Conservation (phyloP, 2,329 filamentous ascomycete species). For the Stemphylium vesicarium region DNA sequence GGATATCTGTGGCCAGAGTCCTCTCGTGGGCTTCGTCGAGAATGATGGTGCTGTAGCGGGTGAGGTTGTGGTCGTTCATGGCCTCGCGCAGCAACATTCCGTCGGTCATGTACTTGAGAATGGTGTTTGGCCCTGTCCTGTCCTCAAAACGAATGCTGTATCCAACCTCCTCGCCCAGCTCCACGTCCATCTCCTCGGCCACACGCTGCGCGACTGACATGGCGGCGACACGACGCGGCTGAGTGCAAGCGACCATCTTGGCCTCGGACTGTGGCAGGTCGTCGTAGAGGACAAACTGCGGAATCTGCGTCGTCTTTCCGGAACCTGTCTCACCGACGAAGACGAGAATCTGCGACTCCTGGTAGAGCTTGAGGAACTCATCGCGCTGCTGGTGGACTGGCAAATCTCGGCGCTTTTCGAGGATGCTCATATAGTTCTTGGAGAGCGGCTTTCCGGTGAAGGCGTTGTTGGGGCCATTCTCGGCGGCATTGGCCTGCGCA, state of each 20-base stretch:
- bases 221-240: conserved; percentile 94
- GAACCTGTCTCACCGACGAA: conserved; percentile 99
- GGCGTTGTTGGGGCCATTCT: conserved; percentile 82
- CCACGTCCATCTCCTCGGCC: conserved; percentile 90
- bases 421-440: conserved; percentile 85
- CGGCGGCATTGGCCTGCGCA: conserved; percentile 71
- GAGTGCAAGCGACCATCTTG: conserved; percentile 96
- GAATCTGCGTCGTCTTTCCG: conserved; percentile 98
- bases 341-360: conserved; percentile 92
- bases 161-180: conserved; percentile 88
- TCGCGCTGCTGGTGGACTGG: conserved; percentile 92
- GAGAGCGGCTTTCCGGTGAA: conserved; percentile 83
- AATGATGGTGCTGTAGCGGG: conserved; percentile 94
- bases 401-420: conserved; percentile 81
- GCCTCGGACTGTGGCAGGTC: conserved; percentile 84
- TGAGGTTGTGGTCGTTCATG: conserved; percentile 86
- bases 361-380: conserved; percentile 93
- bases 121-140: conserved; percentile 82
- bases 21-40: conserved; percentile 97
- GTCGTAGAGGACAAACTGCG: conserved; percentile 97
- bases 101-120: conserved; percentile 99
- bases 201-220: conserved; percentile 99
- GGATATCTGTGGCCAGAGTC: conserved; percentile 92
- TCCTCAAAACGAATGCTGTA: conserved; percentile 99
- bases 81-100: conserved; percentile 98